Percentiles rank a stretch among this genome's conserved stretches.
Evolutionary conservation across 805 yeast species (phyloP).

Genomic region (Wickerhamomyces bovis): DNA sequence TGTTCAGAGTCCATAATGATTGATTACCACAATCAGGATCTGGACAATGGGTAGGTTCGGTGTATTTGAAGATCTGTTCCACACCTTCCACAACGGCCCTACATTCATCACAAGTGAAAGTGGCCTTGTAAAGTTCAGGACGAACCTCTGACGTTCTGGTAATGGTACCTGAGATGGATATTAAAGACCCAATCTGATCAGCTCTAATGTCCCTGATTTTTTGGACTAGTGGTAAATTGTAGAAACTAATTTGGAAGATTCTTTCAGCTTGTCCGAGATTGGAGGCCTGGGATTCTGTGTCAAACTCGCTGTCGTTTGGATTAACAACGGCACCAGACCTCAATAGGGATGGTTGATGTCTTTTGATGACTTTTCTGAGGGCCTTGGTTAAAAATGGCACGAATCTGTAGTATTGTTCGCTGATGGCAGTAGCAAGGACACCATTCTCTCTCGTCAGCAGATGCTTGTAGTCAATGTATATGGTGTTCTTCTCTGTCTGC

Average conservation of each 20-base stretch:
- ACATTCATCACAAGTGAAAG: slow-evolving; percentile 87
- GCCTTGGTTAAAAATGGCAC: slow-evolving; percentile 78
- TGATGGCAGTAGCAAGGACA: slow-evolving; percentile 80
- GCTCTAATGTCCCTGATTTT: slow-evolving; percentile 88
- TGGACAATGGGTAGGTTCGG: slow-evolving; percentile 92
- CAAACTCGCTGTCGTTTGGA: slow-evolving; percentile 25
- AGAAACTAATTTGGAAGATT: slow-evolving; percentile 85
- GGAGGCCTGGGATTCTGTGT: slow-evolving; percentile 33
- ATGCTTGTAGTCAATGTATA: slow-evolving; percentile 83
- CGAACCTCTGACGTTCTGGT: slow-evolving; percentile 95
- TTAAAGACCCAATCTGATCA: slow-evolving; percentile 77
- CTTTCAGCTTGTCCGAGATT: slow-evolving; percentile 51
- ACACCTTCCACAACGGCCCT: slow-evolving; percentile 79
- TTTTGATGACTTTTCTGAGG: slow-evolving; percentile 63
- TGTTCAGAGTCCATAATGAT: slow-evolving; percentile 76
- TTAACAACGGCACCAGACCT: slow-evolving; percentile 33
- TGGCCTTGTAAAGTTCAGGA: slow-evolving; percentile 83
- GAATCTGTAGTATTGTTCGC: slow-evolving; percentile 90
- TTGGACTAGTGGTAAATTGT: slow-evolving; percentile 73
- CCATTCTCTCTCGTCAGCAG: slow-evolving; percentile 72
- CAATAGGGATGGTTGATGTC: slow-evolving; percentile 68
- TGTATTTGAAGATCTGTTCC: slow-evolving; percentile 88
- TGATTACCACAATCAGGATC: slow-evolving; percentile 85
- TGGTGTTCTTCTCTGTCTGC: slow-evolving; percentile 63
- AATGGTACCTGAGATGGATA: slow-evolving; percentile 88